Base-by-base conservation (phyloP, 2,329 filamentous ascomycete species). In the Bisporella sp. region DNA sequence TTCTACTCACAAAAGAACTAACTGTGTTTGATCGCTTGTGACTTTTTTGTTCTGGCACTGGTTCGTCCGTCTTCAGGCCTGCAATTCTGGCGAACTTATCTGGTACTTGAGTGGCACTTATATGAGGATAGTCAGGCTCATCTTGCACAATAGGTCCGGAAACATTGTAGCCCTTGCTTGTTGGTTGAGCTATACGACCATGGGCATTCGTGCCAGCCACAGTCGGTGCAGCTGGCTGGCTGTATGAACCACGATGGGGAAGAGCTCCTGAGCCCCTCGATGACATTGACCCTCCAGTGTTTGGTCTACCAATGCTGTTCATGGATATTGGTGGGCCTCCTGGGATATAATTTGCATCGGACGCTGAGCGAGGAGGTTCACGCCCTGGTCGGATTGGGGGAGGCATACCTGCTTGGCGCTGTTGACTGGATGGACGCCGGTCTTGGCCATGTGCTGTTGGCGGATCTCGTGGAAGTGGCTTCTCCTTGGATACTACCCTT, bases 131-230 rank as follows among this genome's bases (percentile, higher is more conserved):
- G 65, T 73, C 81, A 61, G 63, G 71, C 67, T 72, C 68, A 52
- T 71, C 68, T 35, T 76, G 71, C 32, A 79, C 71, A 45, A 85
- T 78, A 11, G 84, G 78, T 47, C 80, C 75, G 21, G 85, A 86
- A 32, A 92, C 89, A 46, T 81, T 79, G 64, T 90, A 89, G 57
- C 33, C 33, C 5, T 80, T 81, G 62, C 84, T 81, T 56, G 76
- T 72, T 8, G 87, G 87, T 65, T 96, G 92, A 57, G 93, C 87
- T 61, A 97, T 89, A 56, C 87, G 87, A 56, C 90, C 92, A 66
- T 96, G 87, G 4, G 81, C 90, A 67, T 93, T 96, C 47, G 90
- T 93, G 59, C 87, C 85, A 45, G 90, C 90, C 53, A 96, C 84
- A 45, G 89, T 82, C 31, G 93, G 91, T 49, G 89, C 89, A 43